Evolutionary conservation across 1,284 basidiomycete species (phyloP).

Genomic region (Pyrrhoderma noxium): DNA sequence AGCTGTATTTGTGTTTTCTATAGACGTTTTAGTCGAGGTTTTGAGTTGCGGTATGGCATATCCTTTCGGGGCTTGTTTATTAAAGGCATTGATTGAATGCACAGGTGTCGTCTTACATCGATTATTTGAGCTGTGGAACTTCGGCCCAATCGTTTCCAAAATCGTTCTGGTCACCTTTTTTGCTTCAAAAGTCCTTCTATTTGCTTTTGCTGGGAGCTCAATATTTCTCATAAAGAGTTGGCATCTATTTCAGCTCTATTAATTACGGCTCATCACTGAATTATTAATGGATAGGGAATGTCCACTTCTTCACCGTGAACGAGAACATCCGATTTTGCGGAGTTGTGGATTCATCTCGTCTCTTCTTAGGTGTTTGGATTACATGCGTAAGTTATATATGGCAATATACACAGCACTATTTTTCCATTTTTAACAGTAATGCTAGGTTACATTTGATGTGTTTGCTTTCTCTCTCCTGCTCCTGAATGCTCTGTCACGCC

Average conservation of each 20-base stretch:
- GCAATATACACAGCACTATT: not conserved
- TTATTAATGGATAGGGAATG: not conserved
- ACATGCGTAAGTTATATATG: constrained; percentile 5
- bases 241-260: too few species aligned
- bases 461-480: constrained; percentile 10
- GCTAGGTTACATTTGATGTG: constrained; percentile 8
- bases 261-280: not conserved
- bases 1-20: not conserved
- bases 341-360: not conserved
- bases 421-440: not conserved
- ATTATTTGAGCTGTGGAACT: constrained; percentile 9
- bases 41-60: constrained; percentile 5
- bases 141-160: not conserved
- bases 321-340: constrained; percentile 5
- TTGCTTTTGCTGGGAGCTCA: constrained; percentile 4
- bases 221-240: constrained; percentile 5
- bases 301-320: not conserved
- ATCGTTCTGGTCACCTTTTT: constrained; percentile 5
- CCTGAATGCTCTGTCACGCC: constrained; percentile 13
- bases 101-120: constrained; percentile 13
- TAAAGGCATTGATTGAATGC: not conserved
- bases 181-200: constrained; percentile 8
- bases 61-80: not conserved
- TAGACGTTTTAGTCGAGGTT: constrained; percentile 6
- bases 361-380: constrained; percentile 12